A percentile compares a stretch with the other conserved stretches of the same genome.
Conservation (phyloP, 768 basidiomycete genomes). For the Leccinum obscurum region DNA sequence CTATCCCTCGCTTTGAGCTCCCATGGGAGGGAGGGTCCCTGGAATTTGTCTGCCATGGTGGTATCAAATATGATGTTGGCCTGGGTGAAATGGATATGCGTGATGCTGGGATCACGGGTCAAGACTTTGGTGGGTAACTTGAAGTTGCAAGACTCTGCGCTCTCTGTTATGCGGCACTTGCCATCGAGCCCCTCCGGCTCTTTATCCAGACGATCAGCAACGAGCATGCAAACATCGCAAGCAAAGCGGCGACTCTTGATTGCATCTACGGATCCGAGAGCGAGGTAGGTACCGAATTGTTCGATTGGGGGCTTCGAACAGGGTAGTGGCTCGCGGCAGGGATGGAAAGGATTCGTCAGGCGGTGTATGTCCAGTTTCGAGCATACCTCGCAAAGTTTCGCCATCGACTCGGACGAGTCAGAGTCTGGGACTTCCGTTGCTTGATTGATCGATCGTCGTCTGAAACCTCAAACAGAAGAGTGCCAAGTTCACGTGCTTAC, state of each 20-base stretch:
- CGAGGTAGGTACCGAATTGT: not conserved
- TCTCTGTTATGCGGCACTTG: conserved; percentile 2
- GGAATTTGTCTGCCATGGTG: too few species aligned
- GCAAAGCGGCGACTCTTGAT: conserved; percentile 13
- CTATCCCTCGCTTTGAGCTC: not conserved
- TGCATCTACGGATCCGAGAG: conserved; percentile 16
- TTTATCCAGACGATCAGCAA: conserved; percentile 12
- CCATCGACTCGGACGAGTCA: not conserved
- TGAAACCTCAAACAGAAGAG: not conserved
- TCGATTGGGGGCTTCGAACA: conserved; percentile 7
- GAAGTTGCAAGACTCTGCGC: conserved; percentile 8
- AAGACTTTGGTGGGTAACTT: conserved; percentile 2
- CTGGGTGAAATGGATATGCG: conserved; percentile 19
- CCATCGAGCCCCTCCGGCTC: conserved; percentile 13
- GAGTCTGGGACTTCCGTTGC: not conserved
- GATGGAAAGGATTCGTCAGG: conserved; percentile 2
- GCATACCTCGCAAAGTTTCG: conserved; percentile 10
- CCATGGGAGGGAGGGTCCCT: conserved; percentile 14
- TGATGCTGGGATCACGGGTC: conserved; percentile 5
- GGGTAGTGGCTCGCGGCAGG: not conserved
- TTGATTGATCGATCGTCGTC: not conserved
- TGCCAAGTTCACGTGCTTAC: not conserved
- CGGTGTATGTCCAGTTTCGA: conserved; percentile 8
- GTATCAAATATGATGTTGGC: conserved; percentile 5
- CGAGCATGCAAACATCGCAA: conserved; percentile 16